phyloP scores from a whole-genome alignment of 164 flowering plant species.

The Cinnamomum chago region DNA sequence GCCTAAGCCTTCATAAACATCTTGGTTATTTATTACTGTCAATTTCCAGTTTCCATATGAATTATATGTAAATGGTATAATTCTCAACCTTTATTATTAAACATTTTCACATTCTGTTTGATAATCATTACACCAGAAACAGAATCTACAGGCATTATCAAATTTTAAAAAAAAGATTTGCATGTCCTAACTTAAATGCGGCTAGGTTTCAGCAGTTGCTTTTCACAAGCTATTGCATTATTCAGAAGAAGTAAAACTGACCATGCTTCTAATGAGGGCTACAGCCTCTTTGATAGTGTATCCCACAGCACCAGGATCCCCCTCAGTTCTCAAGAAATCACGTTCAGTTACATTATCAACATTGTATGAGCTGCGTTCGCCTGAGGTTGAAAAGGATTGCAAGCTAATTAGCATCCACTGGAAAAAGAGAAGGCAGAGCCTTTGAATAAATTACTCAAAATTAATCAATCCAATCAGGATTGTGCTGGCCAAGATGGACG shows the following conservation, averaged over 20 bases:
- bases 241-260: constrained; percentile 29
- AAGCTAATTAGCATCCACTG: background rate
- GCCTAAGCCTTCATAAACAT: too few relatives aligned
- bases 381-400: constrained; percentile 23
- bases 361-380: constrained; percentile 21
- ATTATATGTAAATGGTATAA: too few relatives aligned
- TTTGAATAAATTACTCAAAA: background rate
- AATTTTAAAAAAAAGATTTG: background rate
- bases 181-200: background rate
- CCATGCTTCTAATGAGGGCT: constrained; percentile 76
- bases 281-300: constrained; percentile 95
- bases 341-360: constrained; percentile 61
- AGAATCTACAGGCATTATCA: background rate
- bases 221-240: background rate
- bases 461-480: too few relatives aligned
- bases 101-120: too few relatives aligned
- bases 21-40: too few relatives aligned
- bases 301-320: constrained; percentile 91
- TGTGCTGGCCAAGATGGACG: too few relatives aligned
- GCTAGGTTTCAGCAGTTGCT: background rate
- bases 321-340: constrained; percentile 83
- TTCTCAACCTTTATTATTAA: too few relatives aligned
- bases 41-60: too few relatives aligned
- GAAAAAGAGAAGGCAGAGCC: background rate
- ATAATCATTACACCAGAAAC: too few relatives aligned